Base-by-base conservation (phyloP, 1,284 basidiomycete genomes). In the Sanghuangporus baumii region DNA sequence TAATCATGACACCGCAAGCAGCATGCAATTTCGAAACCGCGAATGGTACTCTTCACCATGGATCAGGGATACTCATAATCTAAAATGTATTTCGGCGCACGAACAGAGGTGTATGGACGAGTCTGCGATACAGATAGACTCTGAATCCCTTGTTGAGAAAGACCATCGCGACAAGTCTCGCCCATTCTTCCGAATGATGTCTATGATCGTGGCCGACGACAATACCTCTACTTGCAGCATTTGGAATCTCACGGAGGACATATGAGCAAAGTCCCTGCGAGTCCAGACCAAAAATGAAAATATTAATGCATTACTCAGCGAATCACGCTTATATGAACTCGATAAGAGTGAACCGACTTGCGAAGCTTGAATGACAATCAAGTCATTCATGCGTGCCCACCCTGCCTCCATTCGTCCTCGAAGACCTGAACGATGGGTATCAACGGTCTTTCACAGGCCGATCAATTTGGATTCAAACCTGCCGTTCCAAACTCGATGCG, bases 401-500 rank as follows among this genome's bases (percentile, higher is more conserved):
- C 92, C 92, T 7, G 91, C 91, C 69, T 91, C 88, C 92, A 94
- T 94, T 66, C 76, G 79, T 4, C 88, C 92, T 68, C 93, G 76
- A 16, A 94, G 78, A 56, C 91, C 92, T 90, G 43, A 7, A 34
- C 5, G 37, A 46, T 58, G 59, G 37, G 12, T 55, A 12, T 56
- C n/a, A 62, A 58, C 11, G 12, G 14, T 18, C 8, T 34, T 37
- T 16, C 6, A 14, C 16, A 16, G 57, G 26, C 26, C n/a, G n/a
- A 48, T 59, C 2, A 34, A 37, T 16, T 48, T 40, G 52, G 41
- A 56, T 63, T 12, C 68, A 59, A 70, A 91, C 91, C 91, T 64
- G 92, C 92, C 37, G 92, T 94, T 6, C 92, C 92, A 71, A 94
- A 94, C 64, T 88, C 84, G 67, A 94, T 93, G 26, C 92, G 83